Evolutionary conservation across 2,329 filamentous ascomycete species (phyloP).

Genomic region (Ascosphaera apis): DNA sequence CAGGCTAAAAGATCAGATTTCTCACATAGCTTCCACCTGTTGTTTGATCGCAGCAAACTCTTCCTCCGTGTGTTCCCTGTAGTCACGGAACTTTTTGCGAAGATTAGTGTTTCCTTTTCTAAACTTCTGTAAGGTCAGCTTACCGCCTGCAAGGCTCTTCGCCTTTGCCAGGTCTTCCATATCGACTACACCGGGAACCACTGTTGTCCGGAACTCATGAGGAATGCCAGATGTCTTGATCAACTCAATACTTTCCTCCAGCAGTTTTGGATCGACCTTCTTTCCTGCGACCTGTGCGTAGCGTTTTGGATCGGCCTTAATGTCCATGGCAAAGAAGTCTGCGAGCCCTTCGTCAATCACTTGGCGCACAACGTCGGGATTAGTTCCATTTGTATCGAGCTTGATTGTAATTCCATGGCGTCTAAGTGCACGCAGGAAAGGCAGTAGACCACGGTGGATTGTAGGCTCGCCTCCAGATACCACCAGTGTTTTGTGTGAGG

Average conservation of each 20-base stretch:
- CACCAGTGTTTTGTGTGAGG: background rate
- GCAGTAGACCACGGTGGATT: background rate
- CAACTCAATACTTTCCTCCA: background rate
- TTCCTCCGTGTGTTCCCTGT: background rate
- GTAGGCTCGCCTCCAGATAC: background rate
- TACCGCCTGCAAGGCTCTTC: background rate
- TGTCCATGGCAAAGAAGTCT: slow-evolving; percentile 1
- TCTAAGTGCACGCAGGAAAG: background rate
- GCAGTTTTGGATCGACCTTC: background rate
- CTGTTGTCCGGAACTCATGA: background rate
- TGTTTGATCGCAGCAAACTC: background rate
- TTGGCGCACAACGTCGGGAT: background rate
- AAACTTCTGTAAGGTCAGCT: slow-evolving; percentile 1
- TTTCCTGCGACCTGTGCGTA: background rate
- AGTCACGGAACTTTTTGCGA: background rate
- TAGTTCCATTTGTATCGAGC: background rate
- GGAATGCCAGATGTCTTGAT: background rate
- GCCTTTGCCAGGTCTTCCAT: background rate
- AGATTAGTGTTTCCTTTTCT: slow-evolving; percentile 1
- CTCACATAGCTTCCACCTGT: background rate
- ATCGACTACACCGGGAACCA: background rate
- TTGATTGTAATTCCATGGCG: background rate
- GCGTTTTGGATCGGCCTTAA: background rate
- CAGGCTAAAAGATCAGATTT: too few species aligned
- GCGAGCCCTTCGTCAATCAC: background rate